Percentiles rank a stretch among this genome's conserved stretches.
Evolutionary conservation across 2,329 filamentous ascomycete genomes (phyloP).

Genomic region (Alternaria solani): DNA sequence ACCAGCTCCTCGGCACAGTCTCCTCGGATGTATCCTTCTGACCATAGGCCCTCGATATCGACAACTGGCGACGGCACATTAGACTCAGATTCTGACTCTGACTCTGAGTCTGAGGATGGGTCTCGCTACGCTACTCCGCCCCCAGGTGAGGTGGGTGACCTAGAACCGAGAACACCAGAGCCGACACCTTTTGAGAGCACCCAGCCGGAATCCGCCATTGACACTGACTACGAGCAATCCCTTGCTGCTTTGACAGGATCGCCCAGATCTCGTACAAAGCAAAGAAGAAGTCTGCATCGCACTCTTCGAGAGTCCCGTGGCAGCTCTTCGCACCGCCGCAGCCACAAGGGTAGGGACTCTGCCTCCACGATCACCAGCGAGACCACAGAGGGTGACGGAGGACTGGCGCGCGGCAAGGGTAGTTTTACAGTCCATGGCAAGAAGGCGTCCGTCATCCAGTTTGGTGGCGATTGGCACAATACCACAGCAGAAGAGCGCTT

Average conservation of each 20-base stretch:
- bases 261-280: conserved; percentile 69
- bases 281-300: conserved; percentile 86
- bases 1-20: conserved; percentile 48
- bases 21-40: conserved; percentile 41
- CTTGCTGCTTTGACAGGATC: conserved; percentile 43
- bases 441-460: conserved; percentile 96
- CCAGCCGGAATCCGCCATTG: conserved; percentile 33
- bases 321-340: conserved; percentile 70
- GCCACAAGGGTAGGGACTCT: conserved; percentile 79
- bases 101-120: conserved; percentile 24
- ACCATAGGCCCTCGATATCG: conserved; percentile 47
- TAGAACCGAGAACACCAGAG: conserved; percentile 37
- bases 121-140: conserved; percentile 46
- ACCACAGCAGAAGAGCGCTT: conserved; percentile 50
- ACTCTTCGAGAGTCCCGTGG: conserved; percentile 82
- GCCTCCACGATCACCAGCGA: conserved; percentile 63
- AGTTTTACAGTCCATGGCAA: conserved; percentile 98
- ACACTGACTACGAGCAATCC: conserved; percentile 43
- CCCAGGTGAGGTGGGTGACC: conserved; percentile 33
- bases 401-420: conserved; percentile 78
- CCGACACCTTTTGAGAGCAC: conserved; percentile 32
- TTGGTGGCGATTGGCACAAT: conserved; percentile 87
- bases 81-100: conserved; percentile 36
- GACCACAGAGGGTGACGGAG: conserved; percentile 68
- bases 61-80: conserved; percentile 39